These are phyloP conservation scores for Verruconis gallopava DNA, from an alignment of 2,329 filamentous ascomycete species.

Conservation along the genomic window DNA sequence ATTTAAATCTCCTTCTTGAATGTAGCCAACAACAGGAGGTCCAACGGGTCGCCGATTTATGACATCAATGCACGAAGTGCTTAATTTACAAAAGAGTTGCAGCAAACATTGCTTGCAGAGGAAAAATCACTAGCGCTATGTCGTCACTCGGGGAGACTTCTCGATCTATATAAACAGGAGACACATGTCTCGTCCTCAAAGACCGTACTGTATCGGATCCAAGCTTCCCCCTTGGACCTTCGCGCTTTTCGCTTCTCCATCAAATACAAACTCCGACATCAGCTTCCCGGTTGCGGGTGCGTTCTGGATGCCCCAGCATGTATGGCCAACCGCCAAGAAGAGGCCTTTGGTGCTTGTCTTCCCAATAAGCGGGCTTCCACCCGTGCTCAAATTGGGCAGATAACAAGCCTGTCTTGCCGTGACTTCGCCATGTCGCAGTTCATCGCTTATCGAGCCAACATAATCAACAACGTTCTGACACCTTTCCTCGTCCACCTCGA, in stretches of 20 bases:
- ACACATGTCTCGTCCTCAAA: no score
- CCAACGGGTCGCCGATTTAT: no score
- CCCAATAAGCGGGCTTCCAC: slow-evolving; percentile 64
- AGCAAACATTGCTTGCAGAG: no score
- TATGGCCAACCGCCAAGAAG: slow-evolving; percentile 78
- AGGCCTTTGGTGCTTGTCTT: slow-evolving; percentile 59
- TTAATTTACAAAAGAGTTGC: no score
- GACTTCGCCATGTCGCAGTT: slow-evolving; percentile 39
- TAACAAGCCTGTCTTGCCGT: slow-evolving; percentile 83
- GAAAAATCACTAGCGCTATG: no score
- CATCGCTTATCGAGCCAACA: slow-evolving; percentile 45
- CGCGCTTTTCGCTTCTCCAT: slow-evolving; percentile 30
- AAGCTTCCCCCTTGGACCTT: slow-evolving; percentile 23
- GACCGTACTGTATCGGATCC: slow-evolving; percentile 23
- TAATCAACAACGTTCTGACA: slow-evolving; percentile 83
- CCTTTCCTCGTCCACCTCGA: slow-evolving; percentile 58
- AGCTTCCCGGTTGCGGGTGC: slow-evolving; percentile 58
- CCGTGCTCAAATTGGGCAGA: slow-evolving; percentile 56
- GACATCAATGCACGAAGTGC: no score
- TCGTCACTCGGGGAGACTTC: no score
- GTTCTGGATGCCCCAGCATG: slow-evolving; percentile 98
- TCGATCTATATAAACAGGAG: no score
- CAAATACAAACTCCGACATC: slow-evolving; percentile 34
- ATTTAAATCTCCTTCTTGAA: no score
- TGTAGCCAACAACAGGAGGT: no score